Evolutionary conservation across 176 grass and related monocot species (phyloP).

Genomic region (Eleusine coracana): DNA sequence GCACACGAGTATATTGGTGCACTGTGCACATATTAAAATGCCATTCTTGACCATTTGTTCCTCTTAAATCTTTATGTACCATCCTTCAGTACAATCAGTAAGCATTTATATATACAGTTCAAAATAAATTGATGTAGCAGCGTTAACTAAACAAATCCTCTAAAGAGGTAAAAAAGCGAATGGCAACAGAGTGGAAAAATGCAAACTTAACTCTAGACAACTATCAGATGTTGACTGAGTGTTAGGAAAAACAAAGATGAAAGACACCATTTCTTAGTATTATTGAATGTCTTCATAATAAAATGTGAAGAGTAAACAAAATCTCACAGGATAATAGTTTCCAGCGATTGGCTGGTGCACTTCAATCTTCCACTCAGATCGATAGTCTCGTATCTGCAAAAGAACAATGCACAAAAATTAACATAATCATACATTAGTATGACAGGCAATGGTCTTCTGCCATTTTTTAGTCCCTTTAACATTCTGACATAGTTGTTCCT

Average conservation of each 20-base stretch:
- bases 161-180: background rate
- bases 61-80: background rate
- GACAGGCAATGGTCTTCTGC: background rate
- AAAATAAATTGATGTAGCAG: conserved; percentile 15
- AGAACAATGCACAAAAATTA: background rate
- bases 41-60: background rate
- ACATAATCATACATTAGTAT: background rate
- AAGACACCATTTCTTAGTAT: conserved; percentile 20
- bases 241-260: background rate
- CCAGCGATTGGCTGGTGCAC: conserved; percentile 92
- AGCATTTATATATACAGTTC: background rate
- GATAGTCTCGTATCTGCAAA: conserved; percentile 92
- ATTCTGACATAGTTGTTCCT: conserved; percentile 5
- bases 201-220: background rate
- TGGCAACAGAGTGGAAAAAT: background rate
- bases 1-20: background rate
- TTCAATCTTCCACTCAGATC: conserved; percentile 79
- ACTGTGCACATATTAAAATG: background rate
- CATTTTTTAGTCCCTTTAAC: background rate
- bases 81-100: conserved; percentile 33
- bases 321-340: conserved; percentile 96
- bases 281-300: conserved; percentile 19
- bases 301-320: conserved; percentile 25
- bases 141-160: conserved; percentile 19
- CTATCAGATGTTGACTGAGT: background rate